These are phyloP conservation scores for Suillus tomentosus DNA, from an alignment of 768 basidiomycete species.

Conservation along the genomic window DNA sequence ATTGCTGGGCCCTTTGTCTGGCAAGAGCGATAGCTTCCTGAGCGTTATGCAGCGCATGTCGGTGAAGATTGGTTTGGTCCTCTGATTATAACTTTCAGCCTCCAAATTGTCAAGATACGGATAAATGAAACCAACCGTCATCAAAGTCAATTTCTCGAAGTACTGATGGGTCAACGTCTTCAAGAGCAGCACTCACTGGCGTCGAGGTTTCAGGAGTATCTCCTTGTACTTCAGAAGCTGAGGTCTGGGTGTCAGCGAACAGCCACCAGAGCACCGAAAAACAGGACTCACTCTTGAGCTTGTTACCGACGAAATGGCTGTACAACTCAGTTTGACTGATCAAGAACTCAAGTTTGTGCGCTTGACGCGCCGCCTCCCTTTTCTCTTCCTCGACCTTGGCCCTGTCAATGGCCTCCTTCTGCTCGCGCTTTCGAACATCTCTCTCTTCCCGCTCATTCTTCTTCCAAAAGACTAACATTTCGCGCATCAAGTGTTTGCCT, in stretches of 20 bases:
- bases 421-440: constrained; percentile 88
- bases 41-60: constrained; percentile 85
- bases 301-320: constrained; percentile 98
- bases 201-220: constrained; percentile 43
- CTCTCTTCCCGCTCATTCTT: constrained; percentile 97
- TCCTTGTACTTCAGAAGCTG: constrained; percentile 80
- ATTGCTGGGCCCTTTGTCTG: constrained; percentile 75
- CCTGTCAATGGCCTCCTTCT: constrained; percentile 90
- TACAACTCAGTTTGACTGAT: constrained; percentile 99
- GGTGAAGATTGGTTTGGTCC: constrained; percentile 82
- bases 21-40: constrained; percentile 85
- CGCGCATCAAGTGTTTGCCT: constrained; percentile 86
- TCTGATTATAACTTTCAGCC: constrained; percentile 46
- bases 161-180: constrained; percentile 48
- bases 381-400: constrained; percentile 90
- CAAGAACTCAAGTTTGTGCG: constrained; percentile 95
- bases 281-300: constrained; percentile 74
- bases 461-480: constrained; percentile 97
- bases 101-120: constrained; percentile 5
- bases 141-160: constrained; percentile 88
- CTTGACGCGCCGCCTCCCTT: constrained; percentile 90
- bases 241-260: constrained; percentile 19
- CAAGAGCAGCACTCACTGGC: constrained; percentile 61
- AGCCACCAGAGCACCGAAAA: constrained; percentile 9
- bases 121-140: constrained; percentile 60